Percentiles rank a stretch among this genome's conserved stretches.
Conservation (phyloP, 257 asterid species). For the Rauvolfia tetraphylla region DNA sequence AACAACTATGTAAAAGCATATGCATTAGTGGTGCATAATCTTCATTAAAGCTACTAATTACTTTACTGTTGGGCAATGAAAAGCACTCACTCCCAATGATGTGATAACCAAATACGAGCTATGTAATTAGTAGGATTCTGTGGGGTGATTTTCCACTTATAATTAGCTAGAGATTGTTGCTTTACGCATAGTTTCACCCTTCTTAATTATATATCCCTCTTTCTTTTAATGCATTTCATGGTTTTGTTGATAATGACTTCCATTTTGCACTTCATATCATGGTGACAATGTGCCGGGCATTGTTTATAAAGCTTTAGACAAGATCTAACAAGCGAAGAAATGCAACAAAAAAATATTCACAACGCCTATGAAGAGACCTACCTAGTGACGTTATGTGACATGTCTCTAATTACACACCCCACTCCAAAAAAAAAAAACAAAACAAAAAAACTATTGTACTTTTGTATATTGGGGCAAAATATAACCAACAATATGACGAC, state of each 20-base stretch:
- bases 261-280: not conserved
- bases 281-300: not conserved
- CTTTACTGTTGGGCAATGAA: slow-evolving; percentile 10
- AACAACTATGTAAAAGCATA: slow-evolving; percentile 2
- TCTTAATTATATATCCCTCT: not conserved
- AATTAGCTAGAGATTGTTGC: not conserved
- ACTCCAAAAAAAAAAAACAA: no score
- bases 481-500: no score
- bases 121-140: slow-evolving; percentile 10
- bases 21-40: slow-evolving; percentile 22
- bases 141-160: slow-evolving; percentile 24
- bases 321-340: slow-evolving; percentile 1
- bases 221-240: not conserved
- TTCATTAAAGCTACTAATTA: no score
- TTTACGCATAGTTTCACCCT: not conserved
- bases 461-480: no score
- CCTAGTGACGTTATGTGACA: no score
- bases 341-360: not conserved
- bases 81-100: slow-evolving; percentile 26
- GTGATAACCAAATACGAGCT: slow-evolving; percentile 11
- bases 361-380: not conserved
- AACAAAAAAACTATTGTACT: no score
- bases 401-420: no score
- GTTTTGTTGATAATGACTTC: not conserved
- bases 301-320: not conserved